Base-by-base conservation (phyloP, 2,329 filamentous ascomycete species). In the Fusarium sp. region DNA sequence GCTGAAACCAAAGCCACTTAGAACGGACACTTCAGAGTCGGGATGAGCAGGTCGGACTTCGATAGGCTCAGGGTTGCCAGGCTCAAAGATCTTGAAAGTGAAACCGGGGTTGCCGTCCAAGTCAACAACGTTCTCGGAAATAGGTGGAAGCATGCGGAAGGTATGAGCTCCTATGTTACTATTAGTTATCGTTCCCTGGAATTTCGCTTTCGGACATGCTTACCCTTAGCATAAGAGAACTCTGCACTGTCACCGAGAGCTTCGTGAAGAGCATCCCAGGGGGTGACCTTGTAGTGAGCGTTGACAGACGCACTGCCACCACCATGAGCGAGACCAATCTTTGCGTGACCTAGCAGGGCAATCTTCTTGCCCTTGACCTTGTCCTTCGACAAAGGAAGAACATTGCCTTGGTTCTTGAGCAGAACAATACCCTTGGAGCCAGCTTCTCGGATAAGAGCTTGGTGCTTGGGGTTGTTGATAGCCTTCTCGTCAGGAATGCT, bases 401-500 rank as follows among this genome's bases (percentile, higher is more conserved):
- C 79, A 7, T 81, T 81, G 9, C 86, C 84, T 65, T 91, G 86
- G 71, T 92, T 92, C 80, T 92, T 92, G 55, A 92, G 79, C 16
- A 92, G 81, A 1, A 90, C 91, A 31, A 92, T 78, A 1, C 90
- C 90, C 78, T 92, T 88, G 13, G 78, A 75, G 20, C 78, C 78
- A 38, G 76, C 78, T 51, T 79, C 78, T 28, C 78, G 70, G n/a
- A 79, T 79, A 14, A 79, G 59, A 22, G 77, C 73, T 16, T 70
- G 77, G 26, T 79, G 75, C 61, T 83, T 80, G 15, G 80, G 81
- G 60, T 76, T 78, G 50, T 81, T 74, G 61, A 79, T 74, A 12
- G 77, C 75, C 24, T 70, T 72, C 59, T 79, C 78, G 7, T 73
- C 73, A n/a, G 76, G 73, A n/a, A 77, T 78, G 1, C 64, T 62